Evolutionary conservation across 495 filamentous ascomycete species (phyloP).

Genomic region (Bacidia rubella): DNA sequence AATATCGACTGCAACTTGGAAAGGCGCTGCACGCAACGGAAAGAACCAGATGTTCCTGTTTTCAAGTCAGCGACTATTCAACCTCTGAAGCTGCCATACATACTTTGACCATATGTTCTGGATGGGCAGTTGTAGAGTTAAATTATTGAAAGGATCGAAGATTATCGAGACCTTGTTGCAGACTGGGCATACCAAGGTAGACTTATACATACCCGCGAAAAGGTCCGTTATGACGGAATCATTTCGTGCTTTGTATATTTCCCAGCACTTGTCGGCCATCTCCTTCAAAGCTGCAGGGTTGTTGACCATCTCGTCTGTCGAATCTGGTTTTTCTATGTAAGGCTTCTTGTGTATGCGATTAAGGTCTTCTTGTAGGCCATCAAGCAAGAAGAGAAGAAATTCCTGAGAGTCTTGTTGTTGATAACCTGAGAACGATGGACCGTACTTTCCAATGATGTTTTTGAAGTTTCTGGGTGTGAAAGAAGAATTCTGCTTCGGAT

Average conservation of each 20-base stretch:
- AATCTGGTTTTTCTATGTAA: slow-evolving; percentile 95
- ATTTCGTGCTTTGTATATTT: slow-evolving; percentile 83
- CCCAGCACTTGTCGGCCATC: slow-evolving; percentile 77
- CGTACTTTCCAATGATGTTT: slow-evolving; percentile 59
- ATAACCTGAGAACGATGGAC: slow-evolving; percentile 79
- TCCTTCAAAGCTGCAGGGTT: slow-evolving; percentile 60
- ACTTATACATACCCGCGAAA: slow-evolving; percentile 96
- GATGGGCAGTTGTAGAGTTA: slow-evolving; percentile 81
- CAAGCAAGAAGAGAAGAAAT: slow-evolving; percentile 90
- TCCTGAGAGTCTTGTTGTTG: slow-evolving; percentile 97
- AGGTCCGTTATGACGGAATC: slow-evolving; percentile 90
- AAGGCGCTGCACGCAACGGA: slow-evolving; percentile 49
- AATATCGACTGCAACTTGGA: slow-evolving; percentile 70
- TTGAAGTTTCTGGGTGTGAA: slow-evolving; percentile 71
- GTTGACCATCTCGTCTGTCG: slow-evolving; percentile 89
- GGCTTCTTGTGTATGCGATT: slow-evolving; percentile 92
- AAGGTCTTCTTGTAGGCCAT: slow-evolving; percentile 87
- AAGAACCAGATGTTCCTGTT: slow-evolving; percentile 49
- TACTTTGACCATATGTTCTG: slow-evolving; percentile 57
- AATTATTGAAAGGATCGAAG: slow-evolving; percentile 92
- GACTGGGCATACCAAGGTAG: slow-evolving; percentile 77
- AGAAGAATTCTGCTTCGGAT: slow-evolving; percentile 39
- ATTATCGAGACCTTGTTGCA: slow-evolving; percentile 96
- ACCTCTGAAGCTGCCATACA: neutral
- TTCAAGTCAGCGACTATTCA: neutral